Percentiles rank a stretch among this genome's conserved stretches.
Conservation (phyloP, 805 yeast genomes). For the Candida suzukii region DNA sequence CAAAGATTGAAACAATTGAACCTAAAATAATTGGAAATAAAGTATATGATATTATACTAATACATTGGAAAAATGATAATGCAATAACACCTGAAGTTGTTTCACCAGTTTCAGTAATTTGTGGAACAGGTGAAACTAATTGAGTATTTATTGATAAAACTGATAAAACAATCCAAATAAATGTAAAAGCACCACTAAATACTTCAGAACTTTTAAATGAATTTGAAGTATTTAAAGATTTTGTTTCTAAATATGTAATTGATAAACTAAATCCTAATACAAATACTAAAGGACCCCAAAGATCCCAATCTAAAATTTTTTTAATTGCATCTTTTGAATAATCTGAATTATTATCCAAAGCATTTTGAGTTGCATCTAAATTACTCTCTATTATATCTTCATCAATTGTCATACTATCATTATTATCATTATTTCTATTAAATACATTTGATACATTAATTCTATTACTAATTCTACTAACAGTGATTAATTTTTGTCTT, state of each 20-base stretch:
- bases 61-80: constrained; percentile 47
- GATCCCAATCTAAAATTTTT: constrained; percentile 48
- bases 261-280: constrained; percentile 40
- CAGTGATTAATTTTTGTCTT: constrained; percentile 20
- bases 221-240: constrained; percentile 18
- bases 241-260: constrained; percentile 36
- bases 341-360: constrained; percentile 15
- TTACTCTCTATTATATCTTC: constrained; percentile 13
- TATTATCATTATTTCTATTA: constrained; percentile 5
- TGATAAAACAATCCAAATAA: constrained; percentile 43
- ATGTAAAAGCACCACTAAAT: constrained; percentile 46
- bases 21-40: constrained; percentile 49
- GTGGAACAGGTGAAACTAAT: constrained; percentile 41
- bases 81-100: constrained; percentile 26
- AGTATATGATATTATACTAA: constrained; percentile 49
- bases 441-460: constrained; percentile 7
- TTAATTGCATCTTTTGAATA: constrained; percentile 26
- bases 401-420: constrained; percentile 8
- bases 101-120: constrained; percentile 19
- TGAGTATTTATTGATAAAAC: constrained; percentile 47
- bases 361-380: too few relatives aligned
- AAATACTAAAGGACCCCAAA: constrained; percentile 56
- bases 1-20: constrained; percentile 35
- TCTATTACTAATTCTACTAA: constrained; percentile 20
- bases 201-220: constrained; percentile 34